Evolutionary conservation across 2,329 filamentous ascomycete genomes (phyloP), one percentile per base, ranked within the genome.

Genomic region (Clarireedia paspali): DNA sequence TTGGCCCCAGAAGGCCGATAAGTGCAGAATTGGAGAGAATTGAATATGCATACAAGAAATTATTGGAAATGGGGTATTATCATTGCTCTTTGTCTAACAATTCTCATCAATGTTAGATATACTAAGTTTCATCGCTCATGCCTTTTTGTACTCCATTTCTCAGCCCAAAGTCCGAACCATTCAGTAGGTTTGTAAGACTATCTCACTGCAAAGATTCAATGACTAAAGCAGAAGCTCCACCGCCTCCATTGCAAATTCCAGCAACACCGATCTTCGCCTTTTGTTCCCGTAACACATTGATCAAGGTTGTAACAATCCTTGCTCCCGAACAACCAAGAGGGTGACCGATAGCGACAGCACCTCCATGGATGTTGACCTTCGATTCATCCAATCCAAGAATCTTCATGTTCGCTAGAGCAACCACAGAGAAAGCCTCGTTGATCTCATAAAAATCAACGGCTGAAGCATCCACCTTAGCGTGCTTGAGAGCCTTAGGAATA

Each of bases 361-460:
- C 94, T 69, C 94, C 94, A 69, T 91, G 92, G 56, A 97, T 78
- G 76, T 99, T 99, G 70, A 99, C 91, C 75, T 91, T 95, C 58
- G 91, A 88, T 63, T 88, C 81, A 62, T 79, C 78, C 56, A 99
- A 76, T 60, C 79, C 80, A 42, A 99, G 84, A 55, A 97, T 73
- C 82, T 99, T 96, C 76, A 96, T 84, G 79, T 99, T 99, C 64
- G 94, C 91, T 52, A 99, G 81, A 40, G 94, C 90, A 61, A 99
- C 94, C 50, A 96, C 94, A 61, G 89, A 94, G 79, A 99, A 99
- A 44, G 94, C 94, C 79, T 99, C 94, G 79, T 99, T 99, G 80
- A 99, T 96, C 80, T 99, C 94, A 73, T 94, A 99, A 66, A 84
- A 94, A 68, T 97, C 92, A 57, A 99, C 80, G 58, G 89, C 80